Base-by-base conservation (phyloP, 768 basidiomycete species). In the Boletus subparvulus region DNA sequence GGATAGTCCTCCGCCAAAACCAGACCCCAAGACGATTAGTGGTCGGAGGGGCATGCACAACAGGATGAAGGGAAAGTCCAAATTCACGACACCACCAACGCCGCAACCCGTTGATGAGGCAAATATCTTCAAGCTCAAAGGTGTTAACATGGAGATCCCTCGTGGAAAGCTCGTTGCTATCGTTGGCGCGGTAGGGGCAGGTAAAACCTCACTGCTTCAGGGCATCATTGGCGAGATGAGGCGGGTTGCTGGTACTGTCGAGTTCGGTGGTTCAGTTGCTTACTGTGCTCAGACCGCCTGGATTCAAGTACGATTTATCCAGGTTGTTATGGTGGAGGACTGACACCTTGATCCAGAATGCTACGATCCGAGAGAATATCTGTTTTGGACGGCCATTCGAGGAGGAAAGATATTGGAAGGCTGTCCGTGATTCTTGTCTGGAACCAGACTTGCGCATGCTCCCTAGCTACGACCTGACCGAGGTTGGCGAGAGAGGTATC, bases 281-380 rank as follows among this genome's bases (percentile, higher is more conserved):
- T 92, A 94, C 69, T 94, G 90, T 62, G 85, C 87, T 16, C 94
- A 98, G 67, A 86, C 79, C 44, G 88, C 94, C 12, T 97, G 94
- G 93, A 95, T 98, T 55, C 91, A 93, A 71, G 85, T 82, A 55
- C 3, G 59, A 56, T 55, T 30, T 16, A 3, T 19, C 55, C 47
- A 24, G 51, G 30, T 24, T 21, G 12, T 43, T 24, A 10, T 30
- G 7, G 0, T 12, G 21, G 52, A 55, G 21, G 47, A n/a, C 26
- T 64, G 24, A 36, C 50, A 8, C 0, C 2, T 28, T 60, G 8
- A 42, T 46, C 33, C 21, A 88, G 84, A 89, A 92, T 69, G 82
- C 91, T 0, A 95, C 93, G 0, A 83, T 95, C 35, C 80, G 92
- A 49, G 92, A 96, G 44, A 97, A 96, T 64, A 84, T 97, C 52